A percentile compares a stretch with the other conserved stretches of the same genome.
phyloP scores from a whole-genome alignment of 805 yeast species.

The Yarrowia porcina region DNA sequence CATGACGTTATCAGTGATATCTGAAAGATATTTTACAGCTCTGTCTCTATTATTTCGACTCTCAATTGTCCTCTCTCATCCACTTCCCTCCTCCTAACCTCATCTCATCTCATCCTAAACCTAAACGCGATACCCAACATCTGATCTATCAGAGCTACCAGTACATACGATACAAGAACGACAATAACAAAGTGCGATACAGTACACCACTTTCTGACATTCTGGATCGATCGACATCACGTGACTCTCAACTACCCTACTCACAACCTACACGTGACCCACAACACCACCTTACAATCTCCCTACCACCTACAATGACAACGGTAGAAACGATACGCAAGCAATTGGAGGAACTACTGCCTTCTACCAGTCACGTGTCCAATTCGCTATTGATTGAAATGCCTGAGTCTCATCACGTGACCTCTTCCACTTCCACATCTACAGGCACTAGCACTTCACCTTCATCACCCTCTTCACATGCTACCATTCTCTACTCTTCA shows the following conservation, averaged over 20 bases:
- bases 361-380: background rate
- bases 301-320: background rate
- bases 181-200: no score
- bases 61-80: no score
- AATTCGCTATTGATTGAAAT: background rate
- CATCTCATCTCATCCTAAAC: background rate
- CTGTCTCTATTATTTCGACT: no score
- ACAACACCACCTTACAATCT: background rate
- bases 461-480: background rate
- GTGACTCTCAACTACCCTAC: no score
- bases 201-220: no score
- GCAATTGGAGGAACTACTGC: constrained; percentile 11
- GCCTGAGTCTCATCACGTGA: background rate
- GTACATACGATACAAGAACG: no score
- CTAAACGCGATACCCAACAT: background rate
- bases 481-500: constrained; percentile 2
- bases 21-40: no score
- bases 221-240: no score
- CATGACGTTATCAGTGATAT: no score
- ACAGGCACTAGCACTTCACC: background rate
- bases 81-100: background rate
- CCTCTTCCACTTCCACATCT: background rate
- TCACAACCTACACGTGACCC: background rate
- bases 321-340: constrained; percentile 16
- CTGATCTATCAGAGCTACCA: no score